Evolutionary conservation across 2,329 filamentous ascomycete species (phyloP).

Genomic region (Diaporthe sp.): DNA sequence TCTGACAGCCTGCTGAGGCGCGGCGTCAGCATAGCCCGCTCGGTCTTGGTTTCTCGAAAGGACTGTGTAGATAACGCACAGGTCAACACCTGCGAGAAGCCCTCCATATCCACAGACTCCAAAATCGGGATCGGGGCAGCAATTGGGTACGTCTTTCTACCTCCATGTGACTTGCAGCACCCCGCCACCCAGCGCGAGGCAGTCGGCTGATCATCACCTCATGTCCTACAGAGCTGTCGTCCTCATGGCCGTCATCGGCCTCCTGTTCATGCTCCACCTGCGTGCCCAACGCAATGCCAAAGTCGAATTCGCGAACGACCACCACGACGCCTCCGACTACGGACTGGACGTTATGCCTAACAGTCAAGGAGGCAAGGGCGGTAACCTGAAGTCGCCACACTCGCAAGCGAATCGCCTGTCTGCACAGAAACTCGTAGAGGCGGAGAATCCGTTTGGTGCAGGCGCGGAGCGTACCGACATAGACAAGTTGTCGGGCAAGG

Average conservation of each 20-base stretch:
- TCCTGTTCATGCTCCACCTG: conserved; percentile 31
- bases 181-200: background rate
- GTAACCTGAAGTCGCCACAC: background rate
- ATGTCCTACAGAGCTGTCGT: conserved; percentile 22
- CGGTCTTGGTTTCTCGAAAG: conserved; percentile 20
- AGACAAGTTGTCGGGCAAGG: conserved; percentile 16
- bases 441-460: conserved; percentile 32
- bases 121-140: conserved; percentile 31
- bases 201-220: background rate
- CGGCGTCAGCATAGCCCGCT: conserved; percentile 28
- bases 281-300: conserved; percentile 35
- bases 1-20: conserved; percentile 25
- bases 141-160: conserved; percentile 29
- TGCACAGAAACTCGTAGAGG: conserved; percentile 30
- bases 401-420: conserved; percentile 22
- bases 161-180: background rate
- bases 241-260: conserved; percentile 23
- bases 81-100: conserved; percentile 35
- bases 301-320: conserved; percentile 39
- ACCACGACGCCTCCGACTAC: conserved; percentile 49
- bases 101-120: conserved; percentile 27
- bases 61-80: conserved; percentile 14
- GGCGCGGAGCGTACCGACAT: conserved; percentile 28
- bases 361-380: conserved; percentile 12
- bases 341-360: conserved; percentile 50